Percentiles rank a stretch among this genome's conserved stretches.
Evolutionary conservation across 106 monocot genomes (phyloP).

Genomic region (Posidonia australis): DNA sequence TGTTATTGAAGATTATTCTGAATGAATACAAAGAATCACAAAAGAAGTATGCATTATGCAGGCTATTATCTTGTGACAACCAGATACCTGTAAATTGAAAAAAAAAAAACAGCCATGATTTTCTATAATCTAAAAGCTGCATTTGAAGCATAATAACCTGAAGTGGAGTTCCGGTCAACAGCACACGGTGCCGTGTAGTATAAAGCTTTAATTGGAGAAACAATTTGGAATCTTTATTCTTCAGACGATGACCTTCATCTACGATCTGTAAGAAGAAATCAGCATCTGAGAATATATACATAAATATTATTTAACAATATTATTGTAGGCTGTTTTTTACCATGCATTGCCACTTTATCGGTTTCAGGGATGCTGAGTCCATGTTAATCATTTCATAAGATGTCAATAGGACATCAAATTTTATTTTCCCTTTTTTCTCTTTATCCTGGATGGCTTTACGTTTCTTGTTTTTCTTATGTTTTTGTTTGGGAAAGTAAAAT

Average conservation of each 20-base stretch:
- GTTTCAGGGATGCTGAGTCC: conserved; percentile 69
- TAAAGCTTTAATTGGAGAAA: conserved; percentile 84
- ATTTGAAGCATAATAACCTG: conserved; percentile 41
- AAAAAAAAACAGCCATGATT: too few species aligned
- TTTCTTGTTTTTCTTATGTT: conserved; percentile 46
- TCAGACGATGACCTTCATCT: conserved; percentile 95
- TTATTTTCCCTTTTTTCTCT: conserved; percentile 42
- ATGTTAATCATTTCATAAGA: conserved; percentile 99
- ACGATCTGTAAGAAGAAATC: conserved; percentile 47
- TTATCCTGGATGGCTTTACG: conserved; percentile 37
- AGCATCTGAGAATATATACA: not conserved
- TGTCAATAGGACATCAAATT: conserved; percentile 96
- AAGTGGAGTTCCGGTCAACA: conserved; percentile 94
- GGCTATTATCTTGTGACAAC: too few species aligned
- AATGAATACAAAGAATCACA: too few species aligned
- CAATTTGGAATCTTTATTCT: conserved; percentile 98
- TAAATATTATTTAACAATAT: not conserved
- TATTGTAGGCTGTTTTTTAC: conserved; percentile 25
- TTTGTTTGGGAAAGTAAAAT: conserved; percentile 73
- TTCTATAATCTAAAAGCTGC: too few species aligned
- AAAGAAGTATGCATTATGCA: too few species aligned
- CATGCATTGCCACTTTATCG: conserved; percentile 91
- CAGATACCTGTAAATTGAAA: too few species aligned
- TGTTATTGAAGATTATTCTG: too few species aligned
- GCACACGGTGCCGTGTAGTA: conserved; percentile 81